Evolutionary conservation across 2,329 filamentous ascomycete species (phyloP).

Genomic region (Seiridium unicorne): DNA sequence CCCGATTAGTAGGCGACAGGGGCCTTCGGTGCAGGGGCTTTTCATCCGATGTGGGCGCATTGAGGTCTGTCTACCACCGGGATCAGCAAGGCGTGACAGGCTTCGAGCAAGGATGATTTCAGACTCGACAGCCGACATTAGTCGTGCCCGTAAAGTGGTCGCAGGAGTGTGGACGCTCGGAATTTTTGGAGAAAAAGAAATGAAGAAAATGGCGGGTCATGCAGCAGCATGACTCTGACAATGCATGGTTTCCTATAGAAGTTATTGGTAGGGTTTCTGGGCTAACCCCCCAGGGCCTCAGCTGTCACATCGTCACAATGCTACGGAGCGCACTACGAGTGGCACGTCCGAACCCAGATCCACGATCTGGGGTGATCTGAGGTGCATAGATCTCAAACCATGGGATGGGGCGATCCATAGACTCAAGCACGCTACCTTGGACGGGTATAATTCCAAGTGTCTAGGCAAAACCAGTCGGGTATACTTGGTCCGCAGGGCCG

Average conservation of each 20-base stretch:
- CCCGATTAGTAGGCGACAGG: not conserved
- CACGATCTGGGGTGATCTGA: conserved; percentile 2
- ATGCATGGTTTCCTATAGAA: not conserved
- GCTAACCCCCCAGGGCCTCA: not conserved
- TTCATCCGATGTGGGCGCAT: conserved; percentile 21
- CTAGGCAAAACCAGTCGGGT: not conserved
- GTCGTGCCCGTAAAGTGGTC: not conserved
- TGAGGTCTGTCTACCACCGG: conserved; percentile 23
- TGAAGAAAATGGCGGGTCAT: not conserved
- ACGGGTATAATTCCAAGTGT: not conserved
- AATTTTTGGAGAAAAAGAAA: not conserved
- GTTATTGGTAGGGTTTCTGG: not conserved
- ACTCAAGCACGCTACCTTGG: not conserved
- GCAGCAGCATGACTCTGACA: conserved; percentile 2
- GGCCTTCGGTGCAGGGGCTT: conserved; percentile 1
- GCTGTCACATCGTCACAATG: conserved; percentile 6
- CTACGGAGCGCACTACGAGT: not conserved
- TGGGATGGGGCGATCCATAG: not conserved
- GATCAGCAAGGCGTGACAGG: conserved; percentile 21
- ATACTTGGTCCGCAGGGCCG: too few relatives aligned
- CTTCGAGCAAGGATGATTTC: conserved; percentile 20
- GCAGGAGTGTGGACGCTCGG: not conserved
- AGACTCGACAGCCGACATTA: not conserved
- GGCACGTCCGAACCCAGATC: not conserved
- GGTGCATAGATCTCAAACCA: conserved; percentile 5